These are phyloP conservation scores for Chenopodium suecicum DNA, from an alignment of 148 eudicot genomes.

Conservation along the genomic window DNA sequence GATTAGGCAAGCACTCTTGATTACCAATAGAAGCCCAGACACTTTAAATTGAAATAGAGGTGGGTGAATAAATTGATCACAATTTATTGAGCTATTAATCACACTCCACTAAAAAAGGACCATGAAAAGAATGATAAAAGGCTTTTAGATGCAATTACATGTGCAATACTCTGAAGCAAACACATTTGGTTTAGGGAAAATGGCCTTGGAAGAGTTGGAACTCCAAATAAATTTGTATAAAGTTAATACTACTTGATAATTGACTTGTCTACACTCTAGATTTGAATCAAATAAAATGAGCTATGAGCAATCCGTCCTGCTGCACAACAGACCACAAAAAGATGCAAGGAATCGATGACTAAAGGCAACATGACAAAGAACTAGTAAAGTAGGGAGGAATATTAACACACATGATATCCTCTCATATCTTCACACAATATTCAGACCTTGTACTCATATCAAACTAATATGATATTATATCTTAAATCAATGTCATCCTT, in stretches of 20 bases:
- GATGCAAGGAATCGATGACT: not conserved
- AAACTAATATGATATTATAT: not conserved
- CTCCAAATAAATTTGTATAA: not conserved
- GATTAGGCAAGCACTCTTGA: not conserved
- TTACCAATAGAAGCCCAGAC: too few relatives aligned
- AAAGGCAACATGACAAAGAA: not conserved
- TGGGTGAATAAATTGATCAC: not conserved
- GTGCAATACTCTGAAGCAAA: not conserved
- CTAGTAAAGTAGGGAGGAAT: not conserved
- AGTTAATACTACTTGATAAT: not conserved
- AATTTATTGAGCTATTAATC: not conserved
- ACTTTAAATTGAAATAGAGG: not conserved
- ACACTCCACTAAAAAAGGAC: not conserved
- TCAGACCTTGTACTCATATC: not conserved
- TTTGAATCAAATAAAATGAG: not conserved
- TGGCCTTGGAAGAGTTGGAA: not conserved
- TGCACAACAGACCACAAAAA: not conserved
- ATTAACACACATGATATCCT: not conserved
- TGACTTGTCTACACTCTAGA: not conserved
- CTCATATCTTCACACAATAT: slow-evolving; percentile 2
- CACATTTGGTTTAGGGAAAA: not conserved
- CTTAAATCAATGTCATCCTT: not conserved
- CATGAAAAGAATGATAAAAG: not conserved
- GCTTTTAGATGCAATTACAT: not conserved
- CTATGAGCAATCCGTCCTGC: not conserved